phyloP scores from a whole-genome alignment of 257 asterid genomes.

The Ilex aquifolium region DNA sequence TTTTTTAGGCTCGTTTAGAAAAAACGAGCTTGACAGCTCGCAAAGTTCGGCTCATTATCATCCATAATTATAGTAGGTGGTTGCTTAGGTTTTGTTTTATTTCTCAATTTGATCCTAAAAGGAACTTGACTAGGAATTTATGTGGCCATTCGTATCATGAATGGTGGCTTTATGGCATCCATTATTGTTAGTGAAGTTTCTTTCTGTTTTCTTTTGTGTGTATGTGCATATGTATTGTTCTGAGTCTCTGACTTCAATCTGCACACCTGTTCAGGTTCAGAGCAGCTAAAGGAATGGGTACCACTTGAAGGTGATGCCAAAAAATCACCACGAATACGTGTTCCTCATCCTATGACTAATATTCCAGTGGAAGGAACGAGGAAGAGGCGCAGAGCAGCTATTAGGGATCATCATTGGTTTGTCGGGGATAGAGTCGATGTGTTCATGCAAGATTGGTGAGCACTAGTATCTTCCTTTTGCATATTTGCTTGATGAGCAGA shows the following conservation, averaged over 20 bases:
- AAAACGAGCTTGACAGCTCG: too few species aligned
- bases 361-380: constrained; percentile 53
- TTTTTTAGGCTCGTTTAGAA: too few species aligned
- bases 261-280: constrained; percentile 31
- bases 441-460: constrained; percentile 70
- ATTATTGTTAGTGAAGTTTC: too few species aligned
- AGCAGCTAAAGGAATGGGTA: constrained; percentile 77
- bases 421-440: constrained; percentile 91
- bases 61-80: too few species aligned
- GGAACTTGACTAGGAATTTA: too few species aligned
- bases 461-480: neutral
- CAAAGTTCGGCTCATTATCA: too few species aligned
- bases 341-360: constrained; percentile 57
- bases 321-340: constrained; percentile 54
- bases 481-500: neutral
- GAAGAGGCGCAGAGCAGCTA: constrained; percentile 82
- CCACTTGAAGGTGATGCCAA: constrained; percentile 55
- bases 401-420: constrained; percentile 68
- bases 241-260: neutral
- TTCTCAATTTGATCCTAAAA: too few species aligned
- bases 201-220: too few species aligned
- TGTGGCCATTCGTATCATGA: too few species aligned
- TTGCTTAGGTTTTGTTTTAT: too few species aligned
- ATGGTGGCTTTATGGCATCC: too few species aligned
- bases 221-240: too few species aligned